Base-by-base conservation (phyloP, 2,329 filamentous ascomycete species). In the Hypoxylon sp. region DNA sequence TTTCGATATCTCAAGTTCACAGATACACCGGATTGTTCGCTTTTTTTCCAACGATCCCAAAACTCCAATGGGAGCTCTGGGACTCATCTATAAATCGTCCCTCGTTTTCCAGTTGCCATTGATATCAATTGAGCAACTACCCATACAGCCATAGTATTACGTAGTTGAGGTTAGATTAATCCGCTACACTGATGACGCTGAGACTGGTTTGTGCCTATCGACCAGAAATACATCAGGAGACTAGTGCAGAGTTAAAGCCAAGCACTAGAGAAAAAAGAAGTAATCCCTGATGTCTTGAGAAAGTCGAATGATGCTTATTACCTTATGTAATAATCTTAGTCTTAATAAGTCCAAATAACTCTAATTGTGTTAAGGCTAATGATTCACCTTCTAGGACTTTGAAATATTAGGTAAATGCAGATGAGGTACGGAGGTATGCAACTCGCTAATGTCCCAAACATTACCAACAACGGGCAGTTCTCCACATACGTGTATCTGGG, bases 111-210 rank as follows among this genome's bases (percentile, higher is more conserved):
- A 58, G 52, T n/a, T 38, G 57, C 60, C 63, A 64, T 64, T 4
- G 38, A 50, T 46, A 10, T 14, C n/a, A 19, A 50, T 56, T n/a
- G 23, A 62, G 45, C 23, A 19, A 55, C 50, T 38, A 67, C 60
- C 17, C 51, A 52, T 59, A 9, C 45, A 67, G 60, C 17, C 51
- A 52, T 59, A 9, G 11, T 48, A 50, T 51, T 30, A 38, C 30
- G n/a, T 36, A 34, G 17, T 25, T 57, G 13, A 17, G 28, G 17
- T 28, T 48, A 50, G 19, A 32, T 28, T 19, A 10, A 17, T 45
- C 51, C 14, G 17, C 30, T 52, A 38, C 45, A 36, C 25, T 45
- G n/a, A 72, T 71, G 69, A 71, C 65, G 70, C 53, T 62, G 53
- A 68, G 64, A 71, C 45, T 70, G 62, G 70, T 43, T 67, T 9